A percentile compares a stretch with the other conserved stretches of the same genome.
Conservation (phyloP, 2,329 filamentous ascomycete genomes). For the Calonectria hongkongensis region DNA sequence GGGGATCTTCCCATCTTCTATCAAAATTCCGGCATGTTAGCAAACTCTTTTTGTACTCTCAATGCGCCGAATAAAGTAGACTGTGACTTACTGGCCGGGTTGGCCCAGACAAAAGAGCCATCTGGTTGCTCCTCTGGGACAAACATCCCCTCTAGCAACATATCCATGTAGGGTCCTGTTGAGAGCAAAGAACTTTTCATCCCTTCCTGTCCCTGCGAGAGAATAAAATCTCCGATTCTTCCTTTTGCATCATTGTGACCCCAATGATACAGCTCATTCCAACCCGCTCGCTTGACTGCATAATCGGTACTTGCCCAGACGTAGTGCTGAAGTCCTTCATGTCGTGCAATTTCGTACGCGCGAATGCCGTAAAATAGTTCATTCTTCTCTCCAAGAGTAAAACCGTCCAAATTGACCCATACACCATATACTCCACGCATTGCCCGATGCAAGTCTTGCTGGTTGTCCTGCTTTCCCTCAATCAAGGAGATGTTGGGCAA, state of each 20-base stretch:
- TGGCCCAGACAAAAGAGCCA: neutral
- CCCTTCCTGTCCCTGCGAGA: neutral
- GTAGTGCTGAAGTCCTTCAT: neutral
- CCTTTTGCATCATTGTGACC: conserved; percentile 1
- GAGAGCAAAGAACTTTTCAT: neutral
- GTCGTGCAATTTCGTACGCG: neutral
- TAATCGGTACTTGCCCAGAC: neutral
- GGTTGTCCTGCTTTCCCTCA: conserved; percentile 2
- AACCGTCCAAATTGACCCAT: neutral
- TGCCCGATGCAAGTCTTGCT: neutral
- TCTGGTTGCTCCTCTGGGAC: neutral
- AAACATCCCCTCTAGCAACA: neutral
- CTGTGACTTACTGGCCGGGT: neutral
- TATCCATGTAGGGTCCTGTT: neutral
- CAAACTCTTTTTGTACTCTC: neutral
- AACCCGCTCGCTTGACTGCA: neutral
- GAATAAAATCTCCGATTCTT: neutral
- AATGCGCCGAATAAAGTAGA: too few relatives aligned
- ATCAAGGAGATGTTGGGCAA: conserved; percentile 1
- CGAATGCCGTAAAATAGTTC: neutral
- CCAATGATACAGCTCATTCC: conserved; percentile 13
- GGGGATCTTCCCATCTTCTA: conserved; percentile 3
- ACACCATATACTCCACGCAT: neutral
- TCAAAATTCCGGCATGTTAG: neutral
- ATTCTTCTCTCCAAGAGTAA: neutral